Percentiles rank a stretch among this genome's conserved stretches.
These are phyloP conservation scores for Sarcomyxa edulis DNA, from an alignment of 768 basidiomycete genomes.

Conservation along the genomic window DNA sequence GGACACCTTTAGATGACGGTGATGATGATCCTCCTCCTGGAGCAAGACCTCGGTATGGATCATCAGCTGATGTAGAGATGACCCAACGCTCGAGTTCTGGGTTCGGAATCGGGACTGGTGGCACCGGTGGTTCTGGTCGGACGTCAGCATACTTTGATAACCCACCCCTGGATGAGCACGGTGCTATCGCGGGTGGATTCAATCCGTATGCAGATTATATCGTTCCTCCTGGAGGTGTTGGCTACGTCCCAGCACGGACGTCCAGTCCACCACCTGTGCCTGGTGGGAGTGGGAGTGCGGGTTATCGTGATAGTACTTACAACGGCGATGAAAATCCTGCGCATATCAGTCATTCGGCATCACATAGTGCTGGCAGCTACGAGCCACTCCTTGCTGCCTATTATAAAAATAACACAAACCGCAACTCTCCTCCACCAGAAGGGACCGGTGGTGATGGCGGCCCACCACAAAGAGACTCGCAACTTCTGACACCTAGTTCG, in stretches of 20 bases:
- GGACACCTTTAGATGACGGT: constrained; percentile 64
- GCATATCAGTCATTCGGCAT: constrained; percentile 31
- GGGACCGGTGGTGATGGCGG: too few relatives aligned
- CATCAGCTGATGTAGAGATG: constrained; percentile 27
- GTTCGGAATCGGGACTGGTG: constrained; percentile 11
- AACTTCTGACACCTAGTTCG: too few relatives aligned
- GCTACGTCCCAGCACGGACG: constrained; percentile 44
- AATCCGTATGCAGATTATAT: constrained; percentile 53
- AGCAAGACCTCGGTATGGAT: constrained; percentile 13
- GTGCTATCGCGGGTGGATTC: constrained; percentile 19
- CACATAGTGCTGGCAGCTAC: constrained; percentile 50
- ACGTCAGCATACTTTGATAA: constrained; percentile 33
- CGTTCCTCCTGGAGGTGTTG: constrained; percentile 23
- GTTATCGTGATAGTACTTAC: constrained; percentile 9
- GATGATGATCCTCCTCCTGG: constrained; percentile 33
- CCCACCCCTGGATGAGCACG: constrained; percentile 28
- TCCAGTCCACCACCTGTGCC: constrained; percentile 35
- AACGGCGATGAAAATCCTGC: background rate
- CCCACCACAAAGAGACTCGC: too few relatives aligned
- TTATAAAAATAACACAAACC: too few relatives aligned
- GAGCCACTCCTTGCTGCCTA: constrained; percentile 55
- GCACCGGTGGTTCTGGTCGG: constrained; percentile 11
- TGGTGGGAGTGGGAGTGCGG: constrained; percentile 20
- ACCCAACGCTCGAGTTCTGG: constrained; percentile 35
- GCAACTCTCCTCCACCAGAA: constrained; percentile 9